Conservation (phyloP, 768 basidiomycete genomes). For the Trametes coccinea region DNA sequence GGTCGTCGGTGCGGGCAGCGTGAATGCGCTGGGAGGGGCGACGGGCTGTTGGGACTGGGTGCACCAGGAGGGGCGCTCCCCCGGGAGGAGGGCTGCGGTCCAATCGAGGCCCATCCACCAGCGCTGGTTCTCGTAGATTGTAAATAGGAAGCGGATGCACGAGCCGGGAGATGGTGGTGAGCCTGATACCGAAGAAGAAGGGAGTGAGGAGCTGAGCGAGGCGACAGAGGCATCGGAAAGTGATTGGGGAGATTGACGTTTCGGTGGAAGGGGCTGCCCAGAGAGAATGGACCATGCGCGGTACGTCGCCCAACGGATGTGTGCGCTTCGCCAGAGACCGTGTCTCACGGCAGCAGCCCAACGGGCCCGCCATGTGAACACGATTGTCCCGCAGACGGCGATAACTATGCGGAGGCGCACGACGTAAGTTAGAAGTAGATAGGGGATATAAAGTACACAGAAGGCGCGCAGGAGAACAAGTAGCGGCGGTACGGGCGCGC, state of each 20-base stretch:
- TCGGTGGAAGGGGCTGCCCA: conserved; percentile 51
- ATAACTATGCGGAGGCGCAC: conserved; percentile 63
- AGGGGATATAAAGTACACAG: conserved; percentile 61
- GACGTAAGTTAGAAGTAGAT: conserved; percentile 62
- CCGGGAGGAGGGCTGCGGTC: conserved; percentile 89
- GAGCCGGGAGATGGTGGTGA: not conserved
- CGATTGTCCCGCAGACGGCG: conserved; percentile 56
- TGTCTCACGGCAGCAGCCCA: conserved; percentile 59
- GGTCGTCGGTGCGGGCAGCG: conserved; percentile 62
- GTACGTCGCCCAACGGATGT: conserved; percentile 66
- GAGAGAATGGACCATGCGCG: conserved; percentile 51
- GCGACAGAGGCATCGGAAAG: conserved; percentile 31
- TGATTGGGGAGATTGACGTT: conserved; percentile 30
- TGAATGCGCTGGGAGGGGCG: conserved; percentile 68
- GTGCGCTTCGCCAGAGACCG: conserved; percentile 63
- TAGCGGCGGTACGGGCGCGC: conserved; percentile 30
- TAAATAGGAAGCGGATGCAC: conserved; percentile 77
- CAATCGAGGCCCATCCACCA: conserved; percentile 99
- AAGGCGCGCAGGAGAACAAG: conserved; percentile 53
- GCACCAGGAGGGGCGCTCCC: conserved; percentile 90
- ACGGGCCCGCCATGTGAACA: conserved; percentile 66
- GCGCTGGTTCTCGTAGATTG: conserved; percentile 91
- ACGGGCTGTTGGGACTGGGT: conserved; percentile 56
- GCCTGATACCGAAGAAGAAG: not conserved
- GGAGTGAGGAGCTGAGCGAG: conserved; percentile 18